phyloP scores from a whole-genome alignment of 1,284 basidiomycete genomes.

The Melampsora larici-populina region DNA sequence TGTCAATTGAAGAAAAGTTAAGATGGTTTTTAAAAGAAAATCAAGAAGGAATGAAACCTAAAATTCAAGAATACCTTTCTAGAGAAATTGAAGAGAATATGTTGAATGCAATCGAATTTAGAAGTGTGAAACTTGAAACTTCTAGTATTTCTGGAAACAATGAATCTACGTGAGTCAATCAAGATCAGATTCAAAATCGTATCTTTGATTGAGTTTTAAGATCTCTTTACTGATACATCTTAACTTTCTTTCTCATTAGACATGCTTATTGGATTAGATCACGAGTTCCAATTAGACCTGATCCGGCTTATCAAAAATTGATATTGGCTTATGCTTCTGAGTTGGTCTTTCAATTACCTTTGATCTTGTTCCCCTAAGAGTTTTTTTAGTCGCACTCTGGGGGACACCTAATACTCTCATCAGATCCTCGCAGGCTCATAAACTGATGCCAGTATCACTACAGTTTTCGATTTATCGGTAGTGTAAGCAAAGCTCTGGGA shows the following conservation, averaged over 20 bases:
- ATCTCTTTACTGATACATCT: neutral
- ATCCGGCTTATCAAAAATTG: slow-evolving; percentile 38
- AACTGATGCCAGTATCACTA: neutral
- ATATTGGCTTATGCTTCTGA: slow-evolving; percentile 37
- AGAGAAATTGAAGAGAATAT: slow-evolving; percentile 28
- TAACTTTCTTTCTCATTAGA: neutral
- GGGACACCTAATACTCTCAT: too few relatives aligned
- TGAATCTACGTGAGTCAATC: slow-evolving; percentile 16
- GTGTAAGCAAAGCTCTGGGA: slow-evolving; percentile 22
- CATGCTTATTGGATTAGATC: slow-evolving; percentile 31
- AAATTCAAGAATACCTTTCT: slow-evolving; percentile 19
- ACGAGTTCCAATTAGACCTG: slow-evolving; percentile 26
- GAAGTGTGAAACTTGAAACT: slow-evolving; percentile 11
- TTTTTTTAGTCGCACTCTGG: too few relatives aligned
- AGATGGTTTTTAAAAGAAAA: slow-evolving; percentile 24
- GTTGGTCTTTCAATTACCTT: neutral
- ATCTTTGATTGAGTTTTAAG: neutral
- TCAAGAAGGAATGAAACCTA: neutral
- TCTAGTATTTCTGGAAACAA: neutral
- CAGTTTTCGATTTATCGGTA: slow-evolving; percentile 40
- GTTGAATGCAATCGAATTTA: slow-evolving; percentile 34
- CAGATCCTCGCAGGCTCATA: neutral
- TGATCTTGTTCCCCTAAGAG: neutral
- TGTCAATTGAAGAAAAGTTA: slow-evolving; percentile 21
- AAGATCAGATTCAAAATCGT: too few relatives aligned